phyloP scores from a whole-genome alignment of 2,329 filamentous ascomycete species.

The Fusarium mexicanum region DNA sequence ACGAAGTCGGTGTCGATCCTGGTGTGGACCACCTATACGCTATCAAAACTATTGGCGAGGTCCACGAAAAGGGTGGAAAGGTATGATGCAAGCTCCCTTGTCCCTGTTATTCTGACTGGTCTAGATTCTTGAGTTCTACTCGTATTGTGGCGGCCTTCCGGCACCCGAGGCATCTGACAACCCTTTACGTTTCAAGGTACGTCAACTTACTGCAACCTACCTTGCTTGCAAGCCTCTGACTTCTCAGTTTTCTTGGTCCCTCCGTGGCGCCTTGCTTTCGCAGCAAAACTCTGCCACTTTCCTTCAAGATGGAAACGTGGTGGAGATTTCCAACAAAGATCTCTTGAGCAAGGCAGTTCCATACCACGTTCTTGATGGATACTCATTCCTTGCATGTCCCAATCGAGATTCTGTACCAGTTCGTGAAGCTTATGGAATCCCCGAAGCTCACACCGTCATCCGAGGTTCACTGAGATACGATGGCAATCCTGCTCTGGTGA shows the following conservation, averaged over 20 bases:
- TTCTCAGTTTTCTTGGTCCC: background rate
- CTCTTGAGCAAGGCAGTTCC: background rate
- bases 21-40: background rate
- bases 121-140: background rate
- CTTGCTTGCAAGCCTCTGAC: background rate
- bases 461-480: background rate
- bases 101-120: background rate
- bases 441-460: background rate
- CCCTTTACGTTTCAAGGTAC: background rate
- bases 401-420: background rate
- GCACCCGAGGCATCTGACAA: background rate
- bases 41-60: background rate
- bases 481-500: rapidly evolving
- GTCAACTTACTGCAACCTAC: background rate
- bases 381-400: background rate
- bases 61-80: background rate
- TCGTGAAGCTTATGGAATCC: background rate
- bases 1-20: background rate
- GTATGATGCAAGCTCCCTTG: background rate
- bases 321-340: background rate
- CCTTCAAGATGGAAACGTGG: background rate
- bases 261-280: background rate
- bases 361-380: background rate
- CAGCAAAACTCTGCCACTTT: background rate
- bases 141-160: background rate